Percentiles rank a stretch among this genome's conserved stretches.
Evolutionary conservation across 139 green algal species (phyloP).

Genomic region (Auxenochlorella protothecoides): DNA sequence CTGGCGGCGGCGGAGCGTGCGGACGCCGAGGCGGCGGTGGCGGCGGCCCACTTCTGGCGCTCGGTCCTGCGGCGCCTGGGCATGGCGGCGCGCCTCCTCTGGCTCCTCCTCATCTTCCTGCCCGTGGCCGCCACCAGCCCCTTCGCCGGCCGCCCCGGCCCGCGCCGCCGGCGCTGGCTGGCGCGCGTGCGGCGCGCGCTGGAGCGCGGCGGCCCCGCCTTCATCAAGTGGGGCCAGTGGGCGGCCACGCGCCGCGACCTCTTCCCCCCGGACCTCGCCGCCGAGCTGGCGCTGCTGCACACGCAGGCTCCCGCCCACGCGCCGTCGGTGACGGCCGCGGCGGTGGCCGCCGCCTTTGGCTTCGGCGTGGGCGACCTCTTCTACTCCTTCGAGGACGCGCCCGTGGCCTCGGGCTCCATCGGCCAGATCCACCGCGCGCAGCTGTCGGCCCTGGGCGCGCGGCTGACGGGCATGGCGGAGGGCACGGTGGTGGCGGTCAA

Average conservation of each 20-base stretch:
- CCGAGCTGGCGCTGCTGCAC: constrained; percentile 66
- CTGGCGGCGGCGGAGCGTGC: constrained; percentile 7
- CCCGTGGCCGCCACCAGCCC: constrained; percentile 38
- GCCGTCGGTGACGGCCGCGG: constrained; percentile 16
- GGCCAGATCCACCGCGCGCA: constrained; percentile 74
- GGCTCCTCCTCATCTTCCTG: constrained; percentile 48
- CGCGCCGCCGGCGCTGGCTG: constrained; percentile 24
- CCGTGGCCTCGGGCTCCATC: constrained; percentile 86
- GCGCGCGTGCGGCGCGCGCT: constrained; percentile 16
- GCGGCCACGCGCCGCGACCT: constrained; percentile 79
- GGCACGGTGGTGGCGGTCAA: constrained; percentile 80
- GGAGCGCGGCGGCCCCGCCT: constrained; percentile 50
- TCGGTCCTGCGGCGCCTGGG: background rate
- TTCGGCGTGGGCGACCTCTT: constrained; percentile 73
- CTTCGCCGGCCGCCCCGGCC: constrained; percentile 15
- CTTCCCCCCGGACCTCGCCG: constrained; percentile 83
- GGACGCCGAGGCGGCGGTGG: constrained; percentile 1
- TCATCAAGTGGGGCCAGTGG: constrained; percentile 98
- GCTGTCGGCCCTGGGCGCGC: constrained; percentile 48
- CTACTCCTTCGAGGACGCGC: constrained; percentile 60
- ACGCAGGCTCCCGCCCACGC: constrained; percentile 47
- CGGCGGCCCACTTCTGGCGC: background rate
- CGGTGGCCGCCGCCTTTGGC: constrained; percentile 53
- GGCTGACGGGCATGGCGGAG: constrained; percentile 30
- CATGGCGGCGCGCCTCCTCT: constrained; percentile 24